A percentile compares a stretch with the other conserved stretches of the same genome.
Evolutionary conservation across 2,329 filamentous ascomycete genomes (phyloP).

Genomic region (Cladosporium oxysporum): DNA sequence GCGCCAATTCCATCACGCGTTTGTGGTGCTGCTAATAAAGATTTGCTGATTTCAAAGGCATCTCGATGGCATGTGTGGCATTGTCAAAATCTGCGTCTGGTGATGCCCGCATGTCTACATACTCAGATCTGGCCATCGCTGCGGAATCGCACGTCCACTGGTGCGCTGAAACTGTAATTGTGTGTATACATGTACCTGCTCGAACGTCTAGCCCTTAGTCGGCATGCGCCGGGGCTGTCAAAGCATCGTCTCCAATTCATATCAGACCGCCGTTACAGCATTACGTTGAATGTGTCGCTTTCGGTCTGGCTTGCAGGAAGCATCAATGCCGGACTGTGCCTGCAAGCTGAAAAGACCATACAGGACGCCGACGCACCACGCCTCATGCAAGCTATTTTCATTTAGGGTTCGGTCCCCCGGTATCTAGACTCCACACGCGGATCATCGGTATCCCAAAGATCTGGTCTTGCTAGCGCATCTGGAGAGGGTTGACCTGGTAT

Average conservation of each 20-base stretch:
- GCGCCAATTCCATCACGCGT: background rate
- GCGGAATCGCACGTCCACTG: background rate
- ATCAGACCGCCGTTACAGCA: background rate
- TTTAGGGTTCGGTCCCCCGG: background rate
- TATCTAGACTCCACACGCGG: constrained; percentile 7
- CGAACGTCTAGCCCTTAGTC: background rate
- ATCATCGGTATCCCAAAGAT: constrained; percentile 11
- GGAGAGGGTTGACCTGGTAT: background rate
- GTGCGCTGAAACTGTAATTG: background rate
- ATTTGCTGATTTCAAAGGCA: background rate
- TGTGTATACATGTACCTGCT: background rate
- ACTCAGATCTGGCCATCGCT: background rate
- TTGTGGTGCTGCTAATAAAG: background rate
- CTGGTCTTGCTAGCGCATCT: constrained; percentile 18
- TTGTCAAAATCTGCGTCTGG: background rate
- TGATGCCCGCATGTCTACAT: background rate
- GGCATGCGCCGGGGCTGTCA: background rate
- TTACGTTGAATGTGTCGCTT: background rate
- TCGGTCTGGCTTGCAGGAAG: constrained; percentile 10
- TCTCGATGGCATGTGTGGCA: background rate
- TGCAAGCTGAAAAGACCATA: background rate
- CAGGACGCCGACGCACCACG: constrained; percentile 1
- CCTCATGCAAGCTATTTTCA: constrained; percentile 13
- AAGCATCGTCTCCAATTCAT: background rate
- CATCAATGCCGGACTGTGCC: background rate